A percentile compares a stretch with the other conserved stretches of the same genome.
phyloP scores from a whole-genome alignment of 805 yeast genomes.

The Yamadazyma phyllophila region DNA sequence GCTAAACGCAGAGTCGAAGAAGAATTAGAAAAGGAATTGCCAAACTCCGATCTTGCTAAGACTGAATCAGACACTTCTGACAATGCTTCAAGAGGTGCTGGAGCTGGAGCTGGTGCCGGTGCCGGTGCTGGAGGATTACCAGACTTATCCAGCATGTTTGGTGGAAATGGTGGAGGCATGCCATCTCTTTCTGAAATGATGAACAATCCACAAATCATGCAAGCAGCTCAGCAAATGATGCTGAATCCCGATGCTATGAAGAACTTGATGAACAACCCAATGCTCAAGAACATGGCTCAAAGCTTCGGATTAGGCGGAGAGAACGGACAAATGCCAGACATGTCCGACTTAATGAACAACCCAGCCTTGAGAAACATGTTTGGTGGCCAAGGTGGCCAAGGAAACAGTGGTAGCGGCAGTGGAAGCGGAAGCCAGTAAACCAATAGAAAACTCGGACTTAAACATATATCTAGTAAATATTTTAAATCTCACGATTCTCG shows the following conservation, averaged over 20 bases:
- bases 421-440: background rate
- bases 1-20: slow-evolving; percentile 86
- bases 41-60: slow-evolving; percentile 19
- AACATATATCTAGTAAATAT: background rate
- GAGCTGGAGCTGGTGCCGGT: slow-evolving; percentile 39
- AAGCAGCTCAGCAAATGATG: slow-evolving; percentile 47
- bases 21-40: slow-evolving; percentile 47
- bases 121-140: slow-evolving; percentile 62
- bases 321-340: slow-evolving; percentile 46
- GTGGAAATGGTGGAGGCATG: slow-evolving; percentile 66
- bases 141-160: slow-evolving; percentile 70
- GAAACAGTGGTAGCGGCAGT: background rate
- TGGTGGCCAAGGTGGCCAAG: slow-evolving; percentile 8
- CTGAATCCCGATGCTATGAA: slow-evolving; percentile 75
- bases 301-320: slow-evolving; percentile 68
- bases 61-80: slow-evolving; percentile 21
- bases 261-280: slow-evolving; percentile 77
- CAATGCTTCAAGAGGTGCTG: slow-evolving; percentile 19
- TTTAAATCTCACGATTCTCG: background rate
- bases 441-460: background rate
- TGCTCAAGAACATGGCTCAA: slow-evolving; percentile 79
- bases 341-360: slow-evolving; percentile 74
- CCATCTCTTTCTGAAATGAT: slow-evolving; percentile 66
- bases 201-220: slow-evolving; percentile 88
- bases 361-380: slow-evolving; percentile 68